Evolutionary conservation across 73 alveolate species (phyloP).

Genomic region (Paramecium pentaurelia): DNA sequence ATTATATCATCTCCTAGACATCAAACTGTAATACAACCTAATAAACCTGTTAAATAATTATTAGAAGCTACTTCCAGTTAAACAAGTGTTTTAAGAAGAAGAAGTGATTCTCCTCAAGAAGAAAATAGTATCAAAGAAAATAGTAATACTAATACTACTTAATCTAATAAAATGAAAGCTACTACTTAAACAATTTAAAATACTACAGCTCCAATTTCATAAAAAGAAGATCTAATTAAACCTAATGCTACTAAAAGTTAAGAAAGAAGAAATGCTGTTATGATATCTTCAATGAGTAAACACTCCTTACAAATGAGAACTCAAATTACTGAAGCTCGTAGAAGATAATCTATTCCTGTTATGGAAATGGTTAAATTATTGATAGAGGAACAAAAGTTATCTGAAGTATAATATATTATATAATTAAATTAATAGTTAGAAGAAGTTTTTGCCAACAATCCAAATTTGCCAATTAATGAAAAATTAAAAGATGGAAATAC

Average conservation of each 20-base stretch:
- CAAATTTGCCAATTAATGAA: background rate
- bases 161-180: background rate
- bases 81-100: constrained; percentile 5
- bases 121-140: background rate
- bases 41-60: background rate
- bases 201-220: background rate
- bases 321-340: background rate
- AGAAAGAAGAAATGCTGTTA: background rate
- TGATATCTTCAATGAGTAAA: constrained; percentile 28
- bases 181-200: background rate
- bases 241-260: background rate
- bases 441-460: constrained; percentile 5
- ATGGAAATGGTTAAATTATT: background rate
- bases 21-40: background rate
- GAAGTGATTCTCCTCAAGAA: background rate
- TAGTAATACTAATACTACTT: background rate
- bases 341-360: background rate
- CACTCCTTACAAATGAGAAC: constrained; percentile 22
- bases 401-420: background rate
- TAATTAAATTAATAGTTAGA: background rate
- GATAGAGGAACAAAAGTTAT: background rate
- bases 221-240: background rate
- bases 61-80: background rate
- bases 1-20: background rate
- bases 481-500: constrained; percentile 5